Percentiles rank a stretch among this genome's conserved stretches.
Conservation (phyloP, 2,329 filamentous ascomycete species). For the Didymella lethalis region DNA sequence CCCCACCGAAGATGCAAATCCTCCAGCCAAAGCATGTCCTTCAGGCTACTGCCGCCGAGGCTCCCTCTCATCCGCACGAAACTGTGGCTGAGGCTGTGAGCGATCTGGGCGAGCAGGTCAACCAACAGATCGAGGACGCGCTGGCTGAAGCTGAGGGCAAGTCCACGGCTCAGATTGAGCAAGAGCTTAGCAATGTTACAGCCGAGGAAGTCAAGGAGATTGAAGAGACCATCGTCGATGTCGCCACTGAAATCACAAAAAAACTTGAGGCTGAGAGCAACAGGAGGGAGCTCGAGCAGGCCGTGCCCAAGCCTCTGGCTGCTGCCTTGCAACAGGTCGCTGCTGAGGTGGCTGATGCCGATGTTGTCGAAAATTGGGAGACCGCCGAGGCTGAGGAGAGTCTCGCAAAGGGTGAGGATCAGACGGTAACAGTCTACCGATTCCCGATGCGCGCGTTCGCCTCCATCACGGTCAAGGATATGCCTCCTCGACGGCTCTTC, state of each 20-base stretch:
- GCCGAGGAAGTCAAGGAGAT: conserved; percentile 63
- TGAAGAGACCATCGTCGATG: conserved; percentile 62
- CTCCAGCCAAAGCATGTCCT: conserved; percentile 54
- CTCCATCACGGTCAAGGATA: conserved; percentile 74
- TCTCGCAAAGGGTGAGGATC: conserved; percentile 71
- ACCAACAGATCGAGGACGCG: conserved; percentile 70
- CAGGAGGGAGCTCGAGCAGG: conserved; percentile 60
- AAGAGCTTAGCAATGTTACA: conserved; percentile 47
- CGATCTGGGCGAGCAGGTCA: conserved; percentile 68
- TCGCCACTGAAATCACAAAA: conserved; percentile 53
- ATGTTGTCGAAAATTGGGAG: conserved; percentile 88
- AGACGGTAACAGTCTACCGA: conserved; percentile 83
- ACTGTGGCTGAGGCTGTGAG: conserved; percentile 75
- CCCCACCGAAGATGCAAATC: conserved; percentile 53
- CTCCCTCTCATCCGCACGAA: conserved; percentile 56
- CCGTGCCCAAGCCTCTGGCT: conserved; percentile 61
- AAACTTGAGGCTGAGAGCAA: conserved; percentile 64
- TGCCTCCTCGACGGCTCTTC: conserved; percentile 64
- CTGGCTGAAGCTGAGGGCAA: conserved; percentile 59
- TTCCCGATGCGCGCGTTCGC: conserved; percentile 98
- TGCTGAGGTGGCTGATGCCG: conserved; percentile 62
- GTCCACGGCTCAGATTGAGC: conserved; percentile 55
- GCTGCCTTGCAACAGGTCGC: conserved; percentile 66
- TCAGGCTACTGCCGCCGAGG: conserved; percentile 38
- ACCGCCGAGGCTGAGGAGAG: conserved; percentile 78